Percentiles rank a stretch among this genome's conserved stretches.
Conservation (phyloP, 140 eudicot genomes). For the Senecio squalidus region DNA sequence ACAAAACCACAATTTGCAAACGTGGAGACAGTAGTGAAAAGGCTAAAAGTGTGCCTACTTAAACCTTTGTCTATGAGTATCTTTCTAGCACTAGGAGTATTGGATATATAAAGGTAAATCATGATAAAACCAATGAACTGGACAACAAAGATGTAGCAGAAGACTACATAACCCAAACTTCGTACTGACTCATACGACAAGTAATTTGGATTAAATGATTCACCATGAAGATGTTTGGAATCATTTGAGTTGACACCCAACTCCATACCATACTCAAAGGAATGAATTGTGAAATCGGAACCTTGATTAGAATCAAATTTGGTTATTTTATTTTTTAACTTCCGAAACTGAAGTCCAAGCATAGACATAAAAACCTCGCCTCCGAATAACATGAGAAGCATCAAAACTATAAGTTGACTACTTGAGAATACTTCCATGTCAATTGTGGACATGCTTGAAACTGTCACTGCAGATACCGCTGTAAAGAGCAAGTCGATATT, state of each 20-base stretch:
- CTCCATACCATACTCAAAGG: constrained; percentile 19
- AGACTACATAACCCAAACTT: constrained; percentile 42
- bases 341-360: constrained; percentile 44
- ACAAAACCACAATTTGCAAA: constrained; percentile 69
- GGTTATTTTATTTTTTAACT: constrained; percentile 16
- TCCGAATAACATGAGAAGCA: constrained; percentile 53
- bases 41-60: constrained; percentile 26
- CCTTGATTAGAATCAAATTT: background rate
- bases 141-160: constrained; percentile 36
- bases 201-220: background rate
- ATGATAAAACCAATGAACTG: constrained; percentile 36
- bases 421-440: constrained; percentile 75
- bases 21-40: constrained; percentile 54
- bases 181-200: constrained; percentile 33
- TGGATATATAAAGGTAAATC: constrained; percentile 19
- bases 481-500: constrained; percentile 56
- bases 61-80: constrained; percentile 43
- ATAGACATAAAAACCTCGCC: constrained; percentile 60
- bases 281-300: background rate
- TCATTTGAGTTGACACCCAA: constrained; percentile 9
- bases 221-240: background rate
- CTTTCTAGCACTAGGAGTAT: constrained; percentile 23
- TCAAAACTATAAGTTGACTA: constrained; percentile 50
- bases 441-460: constrained; percentile 77
- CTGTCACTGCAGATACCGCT: constrained; percentile 56